Conservation (phyloP, 2,329 filamentous ascomycete genomes). For the Paraphaeosphaeria minitans region DNA sequence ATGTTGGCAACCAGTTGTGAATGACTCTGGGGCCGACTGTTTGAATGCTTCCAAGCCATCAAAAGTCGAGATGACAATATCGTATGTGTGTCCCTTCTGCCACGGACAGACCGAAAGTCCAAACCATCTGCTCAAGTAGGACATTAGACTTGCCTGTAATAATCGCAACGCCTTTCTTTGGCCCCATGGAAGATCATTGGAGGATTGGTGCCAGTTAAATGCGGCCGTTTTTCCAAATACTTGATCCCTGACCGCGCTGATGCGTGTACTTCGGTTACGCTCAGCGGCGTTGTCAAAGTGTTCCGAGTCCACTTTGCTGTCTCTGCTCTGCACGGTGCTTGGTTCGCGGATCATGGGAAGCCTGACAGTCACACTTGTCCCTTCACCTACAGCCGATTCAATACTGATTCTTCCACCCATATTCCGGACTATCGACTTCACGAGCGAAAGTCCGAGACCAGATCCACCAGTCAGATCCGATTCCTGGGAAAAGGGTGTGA, state of each 20-base stretch:
- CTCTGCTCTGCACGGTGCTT: not conserved
- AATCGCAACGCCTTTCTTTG: not conserved
- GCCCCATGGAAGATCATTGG: not conserved
- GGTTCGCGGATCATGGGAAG: constrained; percentile 48
- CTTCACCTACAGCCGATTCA: constrained; percentile 57
- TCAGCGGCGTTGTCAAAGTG: not conserved
- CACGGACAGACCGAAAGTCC: not conserved
- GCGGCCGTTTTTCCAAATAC: not conserved
- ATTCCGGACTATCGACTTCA: constrained; percentile 63
- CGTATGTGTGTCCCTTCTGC: not conserved
- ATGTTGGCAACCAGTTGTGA: not conserved
- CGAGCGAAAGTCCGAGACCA: constrained; percentile 69
- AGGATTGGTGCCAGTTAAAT: not conserved
- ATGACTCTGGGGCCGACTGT: not conserved
- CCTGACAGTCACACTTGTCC: constrained; percentile 60
- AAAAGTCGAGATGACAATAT: not conserved
- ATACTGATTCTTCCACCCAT: constrained; percentile 65
- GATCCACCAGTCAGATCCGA: constrained; percentile 64
- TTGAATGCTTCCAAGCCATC: not conserved
- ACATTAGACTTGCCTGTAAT: not conserved
- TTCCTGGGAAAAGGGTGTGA: constrained; percentile 66
- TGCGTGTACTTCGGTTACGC: not conserved
- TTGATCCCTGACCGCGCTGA: not conserved
- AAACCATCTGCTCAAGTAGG: not conserved
- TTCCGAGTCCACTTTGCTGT: not conserved